Percentiles rank a stretch among this genome's conserved stretches.
phyloP scores from a whole-genome alignment of 1,139 yeast genomes.

The Debaryomyces subglobosus region DNA sequence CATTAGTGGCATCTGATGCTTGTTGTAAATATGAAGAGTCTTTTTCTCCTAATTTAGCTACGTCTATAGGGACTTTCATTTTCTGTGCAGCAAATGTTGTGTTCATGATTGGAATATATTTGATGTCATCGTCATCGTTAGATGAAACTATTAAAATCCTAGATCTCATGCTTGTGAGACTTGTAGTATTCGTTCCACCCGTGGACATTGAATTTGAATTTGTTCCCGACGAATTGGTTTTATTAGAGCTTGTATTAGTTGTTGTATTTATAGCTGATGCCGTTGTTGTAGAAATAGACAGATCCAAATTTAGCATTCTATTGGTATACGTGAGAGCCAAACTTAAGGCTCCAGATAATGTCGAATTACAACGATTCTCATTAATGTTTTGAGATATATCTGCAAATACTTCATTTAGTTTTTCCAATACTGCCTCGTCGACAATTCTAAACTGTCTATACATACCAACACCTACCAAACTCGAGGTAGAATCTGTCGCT shows the following conservation, averaged over 20 bases:
- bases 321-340: slow-evolving; percentile 80
- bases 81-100: slow-evolving; percentile 95
- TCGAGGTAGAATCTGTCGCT: slow-evolving; percentile 15
- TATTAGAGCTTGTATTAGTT: slow-evolving; percentile 25
- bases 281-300: slow-evolving; percentile 49
- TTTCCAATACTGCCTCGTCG: slow-evolving; percentile 74
- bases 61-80: slow-evolving; percentile 86
- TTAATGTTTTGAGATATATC: slow-evolving; percentile 25
- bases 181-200: slow-evolving; percentile 21
- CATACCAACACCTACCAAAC: slow-evolving; percentile 50
- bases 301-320: slow-evolving; percentile 59
- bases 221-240: slow-evolving; percentile 8
- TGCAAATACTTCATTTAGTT: slow-evolving; percentile 53
- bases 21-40: slow-evolving; percentile 88
- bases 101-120: slow-evolving; percentile 94
- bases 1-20: slow-evolving; percentile 93
- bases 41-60: slow-evolving; percentile 74
- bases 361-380: slow-evolving; percentile 29
- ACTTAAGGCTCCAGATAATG: slow-evolving; percentile 79
- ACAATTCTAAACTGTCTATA: slow-evolving; percentile 84
- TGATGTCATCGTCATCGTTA: slow-evolving; percentile 75
- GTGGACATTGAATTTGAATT: slow-evolving; percentile 15
- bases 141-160: slow-evolving; percentile 76
- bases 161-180: slow-evolving; percentile 55
- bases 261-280: slow-evolving; percentile 51